Evolutionary conservation across 2,329 filamentous ascomycete genomes (phyloP), one percentile per base, ranked within the genome.

Genomic region (Fusarium sulawesiense): DNA sequence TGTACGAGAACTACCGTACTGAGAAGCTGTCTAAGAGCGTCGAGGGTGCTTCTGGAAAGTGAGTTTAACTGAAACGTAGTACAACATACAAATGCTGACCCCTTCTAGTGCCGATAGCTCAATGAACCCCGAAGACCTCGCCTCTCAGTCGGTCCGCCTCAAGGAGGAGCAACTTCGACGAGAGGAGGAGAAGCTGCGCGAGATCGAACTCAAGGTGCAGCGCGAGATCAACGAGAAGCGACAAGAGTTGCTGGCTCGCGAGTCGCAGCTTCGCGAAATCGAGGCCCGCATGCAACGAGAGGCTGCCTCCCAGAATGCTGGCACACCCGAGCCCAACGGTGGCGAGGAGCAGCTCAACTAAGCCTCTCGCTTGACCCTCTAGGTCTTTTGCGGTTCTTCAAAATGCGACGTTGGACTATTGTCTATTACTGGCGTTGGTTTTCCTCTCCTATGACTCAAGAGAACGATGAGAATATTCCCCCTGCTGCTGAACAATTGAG

Each of bases 11-110:
- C 86, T 99, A 99, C 89, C 94, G 96, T 93, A 99, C 96, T 79
- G 96, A 99, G 92, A 98, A 98, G 87, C 92, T 99, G 77, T 97
- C 93, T 87, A 99, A 98, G 93, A 98, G 94, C 81, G 96, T 99
- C 76, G 94, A 98, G 80, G 93, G 93, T 81, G 92, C 93, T 83
- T 88, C 90, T 83, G 89, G 90, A 88, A 89, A 90, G 94, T 97
- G 92, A 76, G 94, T 93, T 65, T 60, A 47, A 49, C 14, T 32
- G 29, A 25, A 20, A 10, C 12, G 13, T n/a, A 21, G 7, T 9
- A n/a, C 11, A 23, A 20, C 55, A 44, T 58, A 21, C 25, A 51
- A 49, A 49, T 64, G 56, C 79, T 83, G 78, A 84, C 74, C 60
- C 40, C 46, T 64, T 40, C 44, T 68, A 90, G 88, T 77, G 92